Evolutionary conservation across 2,329 filamentous ascomycete genomes (phyloP).

Genomic region (Neobulgaria alba): DNA sequence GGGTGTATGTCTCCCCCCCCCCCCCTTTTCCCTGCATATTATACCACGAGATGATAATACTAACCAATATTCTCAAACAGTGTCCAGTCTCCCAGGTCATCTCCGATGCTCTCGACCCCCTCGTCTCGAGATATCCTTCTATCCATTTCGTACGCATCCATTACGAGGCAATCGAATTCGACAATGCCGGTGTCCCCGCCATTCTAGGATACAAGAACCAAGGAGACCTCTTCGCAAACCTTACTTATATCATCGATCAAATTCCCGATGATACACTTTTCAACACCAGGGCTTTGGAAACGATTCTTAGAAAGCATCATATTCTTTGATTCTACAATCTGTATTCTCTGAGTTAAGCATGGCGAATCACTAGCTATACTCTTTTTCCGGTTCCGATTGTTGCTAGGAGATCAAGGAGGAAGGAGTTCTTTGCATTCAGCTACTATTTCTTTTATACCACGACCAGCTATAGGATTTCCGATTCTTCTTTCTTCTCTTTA

Average conservation of each 20-base stretch:
- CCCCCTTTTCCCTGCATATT: slow-evolving; percentile 1
- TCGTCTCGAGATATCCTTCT: slow-evolving; percentile 62
- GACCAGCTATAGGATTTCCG: too few relatives aligned
- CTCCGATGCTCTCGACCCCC: slow-evolving; percentile 65
- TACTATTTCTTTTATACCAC: too few relatives aligned
- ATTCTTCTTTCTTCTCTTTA: too few relatives aligned
- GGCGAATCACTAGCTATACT: too few relatives aligned
- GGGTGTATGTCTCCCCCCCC: slow-evolving; percentile 48
- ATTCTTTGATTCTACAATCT: slow-evolving; percentile 28
- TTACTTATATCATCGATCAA: slow-evolving; percentile 80
- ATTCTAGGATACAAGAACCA: slow-evolving; percentile 79
- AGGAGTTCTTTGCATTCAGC: too few relatives aligned
- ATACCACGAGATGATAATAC: slow-evolving; percentile 15
- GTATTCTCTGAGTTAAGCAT: background rate
- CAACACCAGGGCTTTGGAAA: slow-evolving; percentile 43
- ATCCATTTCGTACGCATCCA: slow-evolving; percentile 87
- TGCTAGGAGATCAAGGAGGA: too few relatives aligned
- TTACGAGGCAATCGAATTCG: slow-evolving; percentile 89
- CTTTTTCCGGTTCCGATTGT: too few relatives aligned
- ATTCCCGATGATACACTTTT: slow-evolving; percentile 63
- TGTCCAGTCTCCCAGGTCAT: slow-evolving; percentile 72
- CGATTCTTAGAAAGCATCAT: slow-evolving; percentile 43
- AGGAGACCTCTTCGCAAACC: slow-evolving; percentile 82
- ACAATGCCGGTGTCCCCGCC: slow-evolving; percentile 78
- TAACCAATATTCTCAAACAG: slow-evolving; percentile 37